Evolutionary conservation across 106 monocot species (phyloP), one percentile per base, ranked within the genome.

Genomic region (Acanthochlamys bracteata): DNA sequence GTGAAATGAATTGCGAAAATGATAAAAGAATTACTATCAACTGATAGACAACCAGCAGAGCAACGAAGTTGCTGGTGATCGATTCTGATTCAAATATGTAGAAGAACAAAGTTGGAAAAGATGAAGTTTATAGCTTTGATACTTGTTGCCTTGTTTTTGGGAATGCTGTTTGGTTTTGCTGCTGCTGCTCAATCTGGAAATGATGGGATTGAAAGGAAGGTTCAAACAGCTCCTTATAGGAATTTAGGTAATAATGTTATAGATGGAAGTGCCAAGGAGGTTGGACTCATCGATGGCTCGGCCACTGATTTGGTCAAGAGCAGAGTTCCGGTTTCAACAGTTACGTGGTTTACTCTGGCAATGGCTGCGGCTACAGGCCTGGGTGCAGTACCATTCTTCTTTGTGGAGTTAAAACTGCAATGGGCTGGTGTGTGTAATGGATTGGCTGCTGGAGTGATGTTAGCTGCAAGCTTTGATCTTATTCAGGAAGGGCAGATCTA

Each of bases 401-500:
- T 98, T 75, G 75, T 98, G 23, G 96, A 98, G 71, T 58, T 98
- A n/a, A 91, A 98, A 45, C 78, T 88, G 0, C 85, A 91, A 63
- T 91, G 87, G 91, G 91, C 96, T 26, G 96, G 96, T 20, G 64
- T 88, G 15, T 98, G 96, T 60, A 98, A 98, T 83, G 96, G 96
- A 6, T 62, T 98, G 64, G 96, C 96, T 33, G 88, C 91, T 41
- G 96, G 96, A 60, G 96, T 98, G 41, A 98, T 98, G 96, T 53
- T 98, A 55, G 96, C 96, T 39, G 96, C 96, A 19, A 98, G 96
- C 72, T 98, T 98, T 74, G 96, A 98, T 73, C 81, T 98, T 21
- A 76, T 98, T 24, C 91, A 91, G 60, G 96, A 98, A 78, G 96
- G 96, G 21, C 96, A 98, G 54, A 69, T 19, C 40, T 82, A 88